Base-by-base conservation (phyloP, 768 basidiomycete genomes). In the Hypsizygus marmoreus region DNA sequence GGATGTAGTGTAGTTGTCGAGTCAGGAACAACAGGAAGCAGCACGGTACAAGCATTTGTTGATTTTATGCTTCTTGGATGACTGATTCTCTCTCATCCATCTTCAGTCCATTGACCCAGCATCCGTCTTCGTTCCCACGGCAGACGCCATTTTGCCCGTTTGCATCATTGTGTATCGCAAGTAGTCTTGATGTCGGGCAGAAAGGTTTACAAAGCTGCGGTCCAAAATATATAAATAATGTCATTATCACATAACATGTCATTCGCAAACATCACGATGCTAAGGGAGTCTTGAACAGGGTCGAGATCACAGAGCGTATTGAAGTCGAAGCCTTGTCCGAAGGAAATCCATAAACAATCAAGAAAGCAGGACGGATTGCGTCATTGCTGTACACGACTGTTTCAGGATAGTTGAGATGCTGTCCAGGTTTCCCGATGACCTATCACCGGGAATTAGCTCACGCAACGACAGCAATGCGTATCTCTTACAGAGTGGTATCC, bases 361-460 rank as follows among this genome's bases (percentile, higher is more conserved):
- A 68, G 62, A 77, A 86, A 0, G 81, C 81, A 13, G 84, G 84
- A 6, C 82, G 76, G 53, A 84, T 77, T 22, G 84, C 82, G 51
- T 84, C 82, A 54, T 84, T 84, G 33, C 69, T 56, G 53, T 86
- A 86, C 11, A 83, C 81, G 6, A 85, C 81, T 3, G 80, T 84
- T 60, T 86, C 84, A 60, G 81, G 81, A 47, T 84, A 85, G 57
- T 85, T 86, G 38, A 86, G 64, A 57, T 82, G 80, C 29, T 63
- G 65, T 1, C 84, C 84, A n/a, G 83, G 84, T 49, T 78, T 71
- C 3, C 84, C 84, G 6, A 79, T 64, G 16, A 86, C 70, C 83
- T 85, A 45, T 6, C 30, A 28, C 26, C 23, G 20, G 2, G 26
- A 11, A 38, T 49, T 24, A 26, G n/a, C 16, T 19, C 3, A 24